Percentiles rank a stretch among this genome's conserved stretches.
Conservation (phyloP, 106 monocot genomes). For the Triglochin maritima region DNA sequence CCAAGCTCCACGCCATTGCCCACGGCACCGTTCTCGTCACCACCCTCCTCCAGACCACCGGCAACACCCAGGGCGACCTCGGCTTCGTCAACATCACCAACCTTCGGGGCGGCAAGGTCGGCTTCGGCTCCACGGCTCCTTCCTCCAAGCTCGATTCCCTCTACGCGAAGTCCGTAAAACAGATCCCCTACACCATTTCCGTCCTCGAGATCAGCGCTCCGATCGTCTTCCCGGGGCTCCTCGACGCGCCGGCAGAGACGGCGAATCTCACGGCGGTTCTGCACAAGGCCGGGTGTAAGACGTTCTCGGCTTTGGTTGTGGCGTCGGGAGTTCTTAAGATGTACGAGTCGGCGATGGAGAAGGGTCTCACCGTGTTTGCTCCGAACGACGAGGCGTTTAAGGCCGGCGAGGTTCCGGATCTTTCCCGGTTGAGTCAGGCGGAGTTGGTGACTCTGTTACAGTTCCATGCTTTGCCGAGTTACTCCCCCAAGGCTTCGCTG, state of each 20-base stretch:
- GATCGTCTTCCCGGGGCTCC: conserved; percentile 59
- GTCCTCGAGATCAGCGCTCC: conserved; percentile 70
- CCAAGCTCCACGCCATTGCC: conserved; percentile 19
- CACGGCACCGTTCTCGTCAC: conserved; percentile 34
- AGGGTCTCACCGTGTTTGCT: conserved; percentile 81
- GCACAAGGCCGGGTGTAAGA: conserved; percentile 83
- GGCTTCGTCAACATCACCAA: conserved; percentile 94
- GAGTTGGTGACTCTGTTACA: conserved; percentile 74
- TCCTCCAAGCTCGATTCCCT: conserved; percentile 37
- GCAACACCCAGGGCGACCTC: conserved; percentile 44
- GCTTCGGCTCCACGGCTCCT: conserved; percentile 48
- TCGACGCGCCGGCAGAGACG: conserved; percentile 34
- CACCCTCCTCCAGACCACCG: conserved; percentile 88
- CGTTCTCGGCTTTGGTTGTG: conserved; percentile 55
- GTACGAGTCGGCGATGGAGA: conserved; percentile 58
- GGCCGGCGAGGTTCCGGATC: conserved; percentile 54
- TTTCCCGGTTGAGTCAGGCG: conserved; percentile 43
- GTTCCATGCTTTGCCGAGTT: conserved; percentile 79
- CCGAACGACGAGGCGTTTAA: conserved; percentile 95
- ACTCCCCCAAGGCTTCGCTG: conserved; percentile 65
- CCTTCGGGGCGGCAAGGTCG: conserved; percentile 62
- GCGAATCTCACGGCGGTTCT: conserved; percentile 68
- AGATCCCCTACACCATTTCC: conserved; percentile 78
- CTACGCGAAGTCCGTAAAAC: conserved; percentile 61
- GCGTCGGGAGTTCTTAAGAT: conserved; percentile 68